Base-by-base conservation (phyloP, 2,329 filamentous ascomycete genomes). In the Phoma herbarum region DNA sequence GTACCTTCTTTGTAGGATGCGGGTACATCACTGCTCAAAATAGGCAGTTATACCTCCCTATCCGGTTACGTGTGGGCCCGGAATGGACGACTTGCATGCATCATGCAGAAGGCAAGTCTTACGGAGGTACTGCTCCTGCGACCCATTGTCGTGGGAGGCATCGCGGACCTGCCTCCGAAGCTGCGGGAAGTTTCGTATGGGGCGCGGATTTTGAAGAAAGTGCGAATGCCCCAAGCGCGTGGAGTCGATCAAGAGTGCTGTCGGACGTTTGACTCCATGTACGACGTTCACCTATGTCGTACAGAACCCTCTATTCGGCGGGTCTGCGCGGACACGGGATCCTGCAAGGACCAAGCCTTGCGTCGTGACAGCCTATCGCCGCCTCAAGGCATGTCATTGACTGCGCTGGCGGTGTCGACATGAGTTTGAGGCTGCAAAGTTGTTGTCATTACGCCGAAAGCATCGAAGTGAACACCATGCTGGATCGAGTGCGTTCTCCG, bases 161-260 rank as follows among this genome's bases (percentile, higher is more conserved):
- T 33, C 14, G 31, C 53, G 53, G 53, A 41, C 29, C 22, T 33
- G 41, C 3, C 47, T 42, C 41, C 53, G 46, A 44, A 8, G 33
- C 51, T 20, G 2, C n/a, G 29, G 52, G n/a, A 29, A 44, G 9
- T 49, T 14, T 55, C 42, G 44, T n/a, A 35, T 16, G 16, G n/a
- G 31, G 14, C 6, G 31, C 16, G 31, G 16, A 9, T 8, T 35
- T 18, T 14, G 14, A 6, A 35, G 16, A 18, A 28, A 8, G 10
- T 35, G 4, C 14, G 14, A 16, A 16, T n/a, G 12, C n/a, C 28
- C 45, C 18, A 22, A n/a, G 46, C 12, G 20, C 9, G 35, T 26
- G 46, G 46, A n/a, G 9, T 6, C 22, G 20, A n/a, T 26, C 14
- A 18, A n/a, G 46, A 7, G 6, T 37, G 31, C 31, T 25, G 14